These are phyloP conservation scores for Camelina hispida DNA, from an alignment of 345 rosid species.

Conservation along the genomic window DNA sequence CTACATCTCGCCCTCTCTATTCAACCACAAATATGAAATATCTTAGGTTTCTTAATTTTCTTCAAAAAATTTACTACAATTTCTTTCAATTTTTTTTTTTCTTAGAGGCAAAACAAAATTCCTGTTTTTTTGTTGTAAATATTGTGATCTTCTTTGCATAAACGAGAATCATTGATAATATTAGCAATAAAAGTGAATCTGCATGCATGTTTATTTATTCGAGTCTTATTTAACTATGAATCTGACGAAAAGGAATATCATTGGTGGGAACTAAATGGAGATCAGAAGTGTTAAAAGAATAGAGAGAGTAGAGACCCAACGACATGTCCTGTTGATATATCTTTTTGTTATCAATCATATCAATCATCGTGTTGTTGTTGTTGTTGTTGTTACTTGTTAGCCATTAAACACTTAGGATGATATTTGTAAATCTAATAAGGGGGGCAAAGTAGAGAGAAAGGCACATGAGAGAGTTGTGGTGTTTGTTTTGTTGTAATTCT, in stretches of 20 bases:
- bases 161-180: not conserved
- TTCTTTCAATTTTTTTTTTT: too few relatives aligned
- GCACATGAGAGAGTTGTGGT: slow-evolving; percentile 35
- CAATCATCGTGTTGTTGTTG: not conserved
- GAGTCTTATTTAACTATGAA: too few relatives aligned
- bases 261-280: not conserved
- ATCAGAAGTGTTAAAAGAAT: not conserved
- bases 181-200: not conserved
- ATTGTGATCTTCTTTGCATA: not conserved
- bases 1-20: not conserved
- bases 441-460: not conserved
- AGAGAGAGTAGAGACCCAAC: not conserved
- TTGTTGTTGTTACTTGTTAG: not conserved
- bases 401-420: not conserved
- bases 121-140: too few relatives aligned
- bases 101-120: not conserved
- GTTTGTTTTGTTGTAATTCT: slow-evolving; percentile 15
- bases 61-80: not conserved
- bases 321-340: not conserved
- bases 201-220: too few relatives aligned
- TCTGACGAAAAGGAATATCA: too few relatives aligned
- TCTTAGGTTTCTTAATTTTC: too few relatives aligned
- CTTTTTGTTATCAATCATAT: slow-evolving; percentile 5
- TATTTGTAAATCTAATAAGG: not conserved
- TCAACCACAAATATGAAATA: not conserved